phyloP scores from a whole-genome alignment of 1,284 basidiomycete genomes.

The Hymenochaete sp. region DNA sequence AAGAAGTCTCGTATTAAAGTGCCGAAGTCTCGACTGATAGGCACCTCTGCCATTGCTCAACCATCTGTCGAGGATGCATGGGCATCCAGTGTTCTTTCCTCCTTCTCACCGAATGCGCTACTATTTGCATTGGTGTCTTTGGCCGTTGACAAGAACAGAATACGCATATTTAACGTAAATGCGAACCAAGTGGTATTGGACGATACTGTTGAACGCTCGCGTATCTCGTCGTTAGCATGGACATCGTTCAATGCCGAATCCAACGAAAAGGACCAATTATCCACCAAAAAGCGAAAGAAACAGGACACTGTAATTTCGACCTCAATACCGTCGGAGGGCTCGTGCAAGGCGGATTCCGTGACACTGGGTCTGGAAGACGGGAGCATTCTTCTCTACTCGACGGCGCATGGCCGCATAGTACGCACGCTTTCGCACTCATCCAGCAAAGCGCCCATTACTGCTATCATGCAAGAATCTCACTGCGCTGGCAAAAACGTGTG shows the following conservation, averaged over 20 bases:
- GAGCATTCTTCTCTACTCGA: constrained; percentile 47
- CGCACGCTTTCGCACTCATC: constrained; percentile 47
- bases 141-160: constrained; percentile 65
- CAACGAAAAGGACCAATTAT: constrained; percentile 27
- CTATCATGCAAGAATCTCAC: constrained; percentile 33
- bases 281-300: constrained; percentile 35
- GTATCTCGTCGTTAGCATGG: constrained; percentile 51
- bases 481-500: constrained; percentile 32
- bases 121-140: constrained; percentile 61
- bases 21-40: constrained; percentile 41
- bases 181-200: constrained; percentile 50
- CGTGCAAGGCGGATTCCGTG: constrained; percentile 31
- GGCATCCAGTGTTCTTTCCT: constrained; percentile 38
- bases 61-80: constrained; percentile 44
- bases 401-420: constrained; percentile 44
- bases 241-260: constrained; percentile 31
- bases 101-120: constrained; percentile 53
- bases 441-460: constrained; percentile 43
- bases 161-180: constrained; percentile 56
- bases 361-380: constrained; percentile 53
- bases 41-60: constrained; percentile 53
- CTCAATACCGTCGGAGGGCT: constrained; percentile 15
- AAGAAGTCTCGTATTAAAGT: constrained; percentile 49
- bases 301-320: constrained; percentile 24
- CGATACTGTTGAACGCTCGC: constrained; percentile 46